Evolutionary conservation across 2,329 filamentous ascomycete species (phyloP).

Genomic region (Ascochyta pisi): DNA sequence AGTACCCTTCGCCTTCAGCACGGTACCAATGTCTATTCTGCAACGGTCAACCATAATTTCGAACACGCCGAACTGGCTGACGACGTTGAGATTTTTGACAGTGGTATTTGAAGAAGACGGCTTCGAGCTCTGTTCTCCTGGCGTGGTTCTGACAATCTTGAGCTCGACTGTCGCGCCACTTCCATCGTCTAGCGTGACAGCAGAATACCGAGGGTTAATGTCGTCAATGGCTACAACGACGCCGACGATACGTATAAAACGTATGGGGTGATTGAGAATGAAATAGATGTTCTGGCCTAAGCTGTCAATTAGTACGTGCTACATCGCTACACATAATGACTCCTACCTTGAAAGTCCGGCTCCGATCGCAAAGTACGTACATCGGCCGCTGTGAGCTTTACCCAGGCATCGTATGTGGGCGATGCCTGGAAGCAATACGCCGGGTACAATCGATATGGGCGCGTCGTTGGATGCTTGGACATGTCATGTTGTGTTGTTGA

Average conservation of each 20-base stretch:
- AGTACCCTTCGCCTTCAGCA: slow-evolving; percentile 65
- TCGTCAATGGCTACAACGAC: slow-evolving; percentile 55
- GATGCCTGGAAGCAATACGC: slow-evolving; percentile 66
- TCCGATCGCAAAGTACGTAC: slow-evolving; percentile 60
- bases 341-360: slow-evolving; percentile 59
- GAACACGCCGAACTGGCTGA: slow-evolving; percentile 49
- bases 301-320: neutral
- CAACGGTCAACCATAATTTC: slow-evolving; percentile 47
- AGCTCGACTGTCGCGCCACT: slow-evolving; percentile 66
- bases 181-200: slow-evolving; percentile 67
- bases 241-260: slow-evolving; percentile 55
- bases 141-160: slow-evolving; percentile 53
- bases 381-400: slow-evolving; percentile 64
- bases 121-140: slow-evolving; percentile 31
- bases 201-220: slow-evolving; percentile 47
- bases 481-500: slow-evolving; percentile 39
- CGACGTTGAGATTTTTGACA: slow-evolving; percentile 50
- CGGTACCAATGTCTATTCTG: slow-evolving; percentile 54
- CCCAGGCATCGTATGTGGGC: slow-evolving; percentile 68
- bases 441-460: slow-evolving; percentile 57
- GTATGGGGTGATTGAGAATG: slow-evolving; percentile 61
- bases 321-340: neutral
- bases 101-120: slow-evolving; percentile 44
- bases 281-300: slow-evolving; percentile 63
- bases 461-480: slow-evolving; percentile 33